These are phyloP conservation scores for Phytophthora rubi DNA, from an alignment of 352 stramenopile genomes.

Conservation along the genomic window DNA sequence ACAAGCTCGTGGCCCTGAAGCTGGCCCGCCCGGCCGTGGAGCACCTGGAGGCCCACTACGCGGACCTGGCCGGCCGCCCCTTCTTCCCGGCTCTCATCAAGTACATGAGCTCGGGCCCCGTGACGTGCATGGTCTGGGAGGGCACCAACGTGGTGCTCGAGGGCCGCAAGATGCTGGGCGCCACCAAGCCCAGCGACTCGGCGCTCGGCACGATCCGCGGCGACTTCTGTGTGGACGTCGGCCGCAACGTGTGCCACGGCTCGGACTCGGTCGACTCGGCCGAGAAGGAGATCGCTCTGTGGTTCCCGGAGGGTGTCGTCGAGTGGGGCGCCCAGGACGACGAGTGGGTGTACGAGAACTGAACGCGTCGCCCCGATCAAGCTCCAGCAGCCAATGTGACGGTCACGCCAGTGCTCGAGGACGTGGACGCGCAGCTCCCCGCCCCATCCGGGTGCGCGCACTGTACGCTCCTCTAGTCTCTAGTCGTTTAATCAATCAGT, in stretches of 20 bases:
- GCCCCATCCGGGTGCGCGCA: slow-evolving; percentile 20
- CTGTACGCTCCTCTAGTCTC: slow-evolving; percentile 22
- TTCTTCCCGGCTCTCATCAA: slow-evolving; percentile 94
- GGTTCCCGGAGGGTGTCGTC: slow-evolving; percentile 96
- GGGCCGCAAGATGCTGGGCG: slow-evolving; percentile 95
- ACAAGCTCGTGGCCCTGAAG: slow-evolving; percentile 95
- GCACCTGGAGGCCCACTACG: slow-evolving; percentile 94
- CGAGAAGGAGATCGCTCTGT: slow-evolving; percentile 97
- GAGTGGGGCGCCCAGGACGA: slow-evolving; percentile 92
- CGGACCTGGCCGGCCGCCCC: slow-evolving; percentile 89
- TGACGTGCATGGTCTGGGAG: slow-evolving; percentile 96
- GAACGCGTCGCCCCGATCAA: slow-evolving; percentile 23
- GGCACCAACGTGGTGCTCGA: slow-evolving; percentile 94
- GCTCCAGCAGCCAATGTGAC: slow-evolving; percentile 1
- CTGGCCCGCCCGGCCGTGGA: slow-evolving; percentile 92
- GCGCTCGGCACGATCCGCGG: slow-evolving; percentile 94
- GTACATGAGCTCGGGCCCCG: slow-evolving; percentile 94
- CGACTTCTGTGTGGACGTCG: slow-evolving; percentile 93
- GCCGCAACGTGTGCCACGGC: slow-evolving; percentile 94
- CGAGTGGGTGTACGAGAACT: slow-evolving; percentile 97
- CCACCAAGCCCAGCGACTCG: slow-evolving; percentile 93
- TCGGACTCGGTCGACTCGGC: slow-evolving; percentile 97
- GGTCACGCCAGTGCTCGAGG: slow-evolving; percentile 1
- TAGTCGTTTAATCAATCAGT: no score
- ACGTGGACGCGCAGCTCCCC: slow-evolving; percentile 13